Evolutionary conservation across 1,139 yeast species (phyloP), one percentile per base, ranked within the genome.

Genomic region (Pneumocystis sp.): DNA sequence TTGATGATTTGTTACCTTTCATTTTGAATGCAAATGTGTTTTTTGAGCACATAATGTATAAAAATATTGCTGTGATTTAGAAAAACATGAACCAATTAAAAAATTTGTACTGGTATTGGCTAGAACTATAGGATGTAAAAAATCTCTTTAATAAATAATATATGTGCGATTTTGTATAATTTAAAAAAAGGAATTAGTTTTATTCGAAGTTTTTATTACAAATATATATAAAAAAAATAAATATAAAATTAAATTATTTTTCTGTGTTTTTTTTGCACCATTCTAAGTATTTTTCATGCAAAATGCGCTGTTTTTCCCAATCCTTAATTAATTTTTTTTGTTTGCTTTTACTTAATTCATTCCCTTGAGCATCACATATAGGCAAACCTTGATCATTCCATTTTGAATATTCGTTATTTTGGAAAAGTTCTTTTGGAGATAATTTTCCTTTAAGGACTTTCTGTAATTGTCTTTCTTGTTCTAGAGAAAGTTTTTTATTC

Each of bases 351-450:
- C 95, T 82, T 29, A 69, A 37, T 35, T 66, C 68, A n/a, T 91
- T 81, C 66, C 90, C 96, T 71, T 85, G 89, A 10, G 97, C 98
- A 19, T 83, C 83, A 73, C 84, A 85, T 0, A 84, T 80, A 19
- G 99, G 99, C 34, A 93, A 68, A 1, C 99, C 99, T 56, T 80
- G 76, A 40, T 81, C 91, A 73, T 93, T 97, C 88, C 95, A 93
- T 72, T 83, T 87, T 8, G 83, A 76, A 74, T 83, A 93, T 65
- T 82, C 78, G 2, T 70, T 75, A 66, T 82, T 82, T 71, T 80
- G 81, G 77, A 91, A 93, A 83, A 93, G 76, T 34, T 87, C 91
- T 59, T 74, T 68, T 1, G 97, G 96, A 7, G 84, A 75, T 6
- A 85, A 71, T 72, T 83, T 85, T 71, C 93, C 88, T 75, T 85